Percentiles rank a stretch among this genome's conserved stretches.
phyloP scores from a whole-genome alignment of 2,329 filamentous ascomycete species.

The Corynespora cassiicola region DNA sequence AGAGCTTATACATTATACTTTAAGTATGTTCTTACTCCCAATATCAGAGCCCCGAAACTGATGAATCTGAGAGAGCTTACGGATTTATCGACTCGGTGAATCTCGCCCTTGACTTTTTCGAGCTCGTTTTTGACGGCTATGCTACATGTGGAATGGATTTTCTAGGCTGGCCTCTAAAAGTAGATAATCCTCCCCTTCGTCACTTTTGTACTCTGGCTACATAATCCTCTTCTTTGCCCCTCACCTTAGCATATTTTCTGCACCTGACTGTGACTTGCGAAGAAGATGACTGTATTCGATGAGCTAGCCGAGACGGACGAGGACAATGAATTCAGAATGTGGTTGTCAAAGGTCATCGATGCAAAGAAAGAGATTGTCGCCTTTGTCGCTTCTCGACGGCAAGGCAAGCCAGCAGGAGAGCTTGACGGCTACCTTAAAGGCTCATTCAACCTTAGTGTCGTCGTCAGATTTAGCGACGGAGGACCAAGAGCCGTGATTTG shows the following conservation, averaged over 20 bases:
- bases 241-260: conserved; percentile 8
- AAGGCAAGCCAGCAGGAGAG: conserved; percentile 12
- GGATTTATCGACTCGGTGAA: too few relatives aligned
- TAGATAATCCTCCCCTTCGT: too few relatives aligned
- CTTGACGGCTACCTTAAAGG: conserved; percentile 26
- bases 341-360: conserved; percentile 23
- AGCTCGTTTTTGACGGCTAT: too few relatives aligned
- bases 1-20: too few relatives aligned
- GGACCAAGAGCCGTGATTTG: conserved; percentile 24
- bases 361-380: conserved; percentile 27
- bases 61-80: too few relatives aligned
- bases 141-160: too few relatives aligned
- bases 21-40: too few relatives aligned
- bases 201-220: background rate
- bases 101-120: too few relatives aligned
- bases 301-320: conserved; percentile 28
- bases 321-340: conserved; percentile 23
- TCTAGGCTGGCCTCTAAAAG: too few relatives aligned
- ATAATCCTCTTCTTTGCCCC: background rate
- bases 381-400: conserved; percentile 20
- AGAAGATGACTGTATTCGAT: conserved; percentile 26
- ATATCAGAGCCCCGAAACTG: too few relatives aligned
- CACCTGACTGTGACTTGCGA: conserved; percentile 11
- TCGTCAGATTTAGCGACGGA: conserved; percentile 21
- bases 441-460: conserved; percentile 26